phyloP scores from a whole-genome alignment of 1,284 basidiomycete species.

The Ganoderma sinense region DNA sequence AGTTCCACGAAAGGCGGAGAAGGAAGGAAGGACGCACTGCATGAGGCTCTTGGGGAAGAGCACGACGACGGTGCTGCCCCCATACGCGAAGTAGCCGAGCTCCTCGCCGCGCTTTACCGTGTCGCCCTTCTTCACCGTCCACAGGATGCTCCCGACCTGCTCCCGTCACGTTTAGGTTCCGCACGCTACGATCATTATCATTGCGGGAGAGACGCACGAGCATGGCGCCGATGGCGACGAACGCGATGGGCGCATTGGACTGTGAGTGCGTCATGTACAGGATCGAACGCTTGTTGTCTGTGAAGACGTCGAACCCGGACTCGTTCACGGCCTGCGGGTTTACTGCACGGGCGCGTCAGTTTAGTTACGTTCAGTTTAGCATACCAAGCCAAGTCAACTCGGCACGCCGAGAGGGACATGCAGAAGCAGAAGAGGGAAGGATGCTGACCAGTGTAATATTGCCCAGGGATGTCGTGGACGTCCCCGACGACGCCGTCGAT shows the following conservation, averaged over 20 bases:
- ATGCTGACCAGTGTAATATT: slow-evolving; percentile 63
- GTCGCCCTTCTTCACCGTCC: slow-evolving; percentile 43
- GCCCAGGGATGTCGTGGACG: slow-evolving; percentile 58
- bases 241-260: slow-evolving; percentile 57
- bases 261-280: slow-evolving; percentile 56
- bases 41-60: slow-evolving; percentile 71
- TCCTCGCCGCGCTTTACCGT: slow-evolving; percentile 61
- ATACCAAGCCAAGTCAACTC: not conserved
- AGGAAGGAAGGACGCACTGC: slow-evolving; percentile 43
- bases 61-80: slow-evolving; percentile 72
- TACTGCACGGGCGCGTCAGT: slow-evolving; percentile 44
- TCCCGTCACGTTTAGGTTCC: too few relatives aligned
- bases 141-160: slow-evolving; percentile 34
- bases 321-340: slow-evolving; percentile 88
- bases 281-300: slow-evolving; percentile 72
- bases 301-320: slow-evolving; percentile 74
- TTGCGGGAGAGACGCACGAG: slow-evolving; percentile 53
- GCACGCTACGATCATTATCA: too few relatives aligned
- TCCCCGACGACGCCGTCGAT: slow-evolving; percentile 64
- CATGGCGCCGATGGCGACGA: slow-evolving; percentile 71
- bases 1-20: too few relatives aligned
- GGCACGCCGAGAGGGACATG: not conserved
- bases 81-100: slow-evolving; percentile 72
- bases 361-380: too few relatives aligned
- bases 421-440: too few relatives aligned